These are phyloP conservation scores for Alternaria burnsii DNA, from an alignment of 2,329 filamentous ascomycete species.

Conservation along the genomic window DNA sequence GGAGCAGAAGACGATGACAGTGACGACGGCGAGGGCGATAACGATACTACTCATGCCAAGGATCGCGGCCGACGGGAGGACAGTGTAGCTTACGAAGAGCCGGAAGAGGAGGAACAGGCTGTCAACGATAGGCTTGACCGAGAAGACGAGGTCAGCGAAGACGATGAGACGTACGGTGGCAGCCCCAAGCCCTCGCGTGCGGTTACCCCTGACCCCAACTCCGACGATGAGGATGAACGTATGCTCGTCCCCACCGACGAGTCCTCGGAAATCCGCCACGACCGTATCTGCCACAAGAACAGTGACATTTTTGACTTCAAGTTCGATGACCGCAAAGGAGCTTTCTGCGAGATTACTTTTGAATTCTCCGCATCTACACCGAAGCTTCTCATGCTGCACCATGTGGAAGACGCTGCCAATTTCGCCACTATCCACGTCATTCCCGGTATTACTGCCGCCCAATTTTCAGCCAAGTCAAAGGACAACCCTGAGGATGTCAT, in stretches of 20 bases:
- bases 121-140: constrained; percentile 71
- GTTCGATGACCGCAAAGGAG: constrained; percentile 78
- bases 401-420: constrained; percentile 82
- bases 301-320: constrained; percentile 78
- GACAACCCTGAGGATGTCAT: constrained; percentile 61
- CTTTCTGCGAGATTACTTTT: constrained; percentile 81
- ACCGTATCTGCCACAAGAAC: constrained; percentile 54
- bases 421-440: constrained; percentile 89
- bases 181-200: constrained; percentile 52
- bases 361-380: constrained; percentile 81
- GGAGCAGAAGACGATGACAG: constrained; percentile 78
- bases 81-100: constrained; percentile 87
- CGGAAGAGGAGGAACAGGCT: constrained; percentile 88
- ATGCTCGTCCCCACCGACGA: constrained; percentile 38
- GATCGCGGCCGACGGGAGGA: constrained; percentile 78
- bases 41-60: constrained; percentile 72
- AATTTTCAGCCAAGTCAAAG: constrained; percentile 61
- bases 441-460: constrained; percentile 76
- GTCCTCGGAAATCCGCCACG: constrained; percentile 41
- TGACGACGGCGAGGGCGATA: constrained; percentile 66
- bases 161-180: constrained; percentile 64
- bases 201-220: constrained; percentile 41
- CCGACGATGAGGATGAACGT: constrained; percentile 38
- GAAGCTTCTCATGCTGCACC: constrained; percentile 90
- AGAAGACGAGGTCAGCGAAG: constrained; percentile 58